phyloP scores from a whole-genome alignment of 345 rosid species.

The Rhizophora mangle region DNA sequence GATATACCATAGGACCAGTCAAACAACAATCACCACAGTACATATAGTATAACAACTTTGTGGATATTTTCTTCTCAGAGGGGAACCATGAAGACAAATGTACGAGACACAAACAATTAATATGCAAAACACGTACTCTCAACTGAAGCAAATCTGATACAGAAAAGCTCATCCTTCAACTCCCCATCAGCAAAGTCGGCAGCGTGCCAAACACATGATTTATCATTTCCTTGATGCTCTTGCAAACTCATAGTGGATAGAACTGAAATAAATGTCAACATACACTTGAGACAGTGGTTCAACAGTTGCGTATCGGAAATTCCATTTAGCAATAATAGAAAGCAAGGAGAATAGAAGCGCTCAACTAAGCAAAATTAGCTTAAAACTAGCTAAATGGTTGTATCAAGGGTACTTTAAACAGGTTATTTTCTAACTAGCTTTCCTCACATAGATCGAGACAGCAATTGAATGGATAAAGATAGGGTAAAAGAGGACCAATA shows the following conservation, averaged over 20 bases:
- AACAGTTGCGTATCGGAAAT: too few species aligned
- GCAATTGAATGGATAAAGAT: background rate
- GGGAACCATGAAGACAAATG: background rate
- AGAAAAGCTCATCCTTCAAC: slow-evolving; percentile 74
- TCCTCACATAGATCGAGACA: slow-evolving; percentile 39
- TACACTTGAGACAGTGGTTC: background rate
- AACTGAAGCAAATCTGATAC: slow-evolving; percentile 66
- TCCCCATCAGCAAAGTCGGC: slow-evolving; percentile 72
- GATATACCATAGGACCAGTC: too few species aligned
- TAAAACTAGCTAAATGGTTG: background rate
- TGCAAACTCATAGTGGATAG: slow-evolving; percentile 49
- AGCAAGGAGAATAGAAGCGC: background rate
- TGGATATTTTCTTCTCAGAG: too few species aligned
- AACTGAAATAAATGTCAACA: slow-evolving; percentile 30
- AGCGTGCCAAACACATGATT: slow-evolving; percentile 77
- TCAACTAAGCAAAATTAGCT: background rate
- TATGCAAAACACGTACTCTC: slow-evolving; percentile 47
- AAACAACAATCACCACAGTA: too few species aligned
- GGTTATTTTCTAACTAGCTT: too few species aligned
- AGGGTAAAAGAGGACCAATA: slow-evolving; percentile 41
- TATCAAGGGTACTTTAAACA: too few species aligned
- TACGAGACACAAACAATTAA: background rate
- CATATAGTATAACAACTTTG: too few species aligned
- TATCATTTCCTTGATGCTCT: slow-evolving; percentile 69
- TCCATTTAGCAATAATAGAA: background rate